Percentiles rank a stretch among this genome's conserved stretches.
phyloP scores from a whole-genome alignment of 2,329 filamentous ascomycete species.

The Hypoxylon rubiginosum region DNA sequence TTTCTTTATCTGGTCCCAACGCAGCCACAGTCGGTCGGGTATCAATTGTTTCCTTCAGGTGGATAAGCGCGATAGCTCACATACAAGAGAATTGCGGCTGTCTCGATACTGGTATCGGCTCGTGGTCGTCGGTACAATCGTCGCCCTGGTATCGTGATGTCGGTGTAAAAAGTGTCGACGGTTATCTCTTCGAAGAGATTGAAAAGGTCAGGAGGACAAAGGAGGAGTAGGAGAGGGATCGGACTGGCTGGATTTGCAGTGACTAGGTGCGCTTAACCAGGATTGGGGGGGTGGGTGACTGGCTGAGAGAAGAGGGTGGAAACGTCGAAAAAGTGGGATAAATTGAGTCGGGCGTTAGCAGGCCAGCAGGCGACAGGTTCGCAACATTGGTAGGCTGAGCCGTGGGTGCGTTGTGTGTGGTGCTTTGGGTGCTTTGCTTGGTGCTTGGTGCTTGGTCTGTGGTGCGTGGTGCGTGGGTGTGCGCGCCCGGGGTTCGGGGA shows the following conservation, averaged over 20 bases:
- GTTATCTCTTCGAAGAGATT: constrained; percentile 20
- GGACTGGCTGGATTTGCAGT: constrained; percentile 39
- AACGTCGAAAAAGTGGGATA: constrained; percentile 43
- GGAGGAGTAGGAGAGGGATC: constrained; percentile 33
- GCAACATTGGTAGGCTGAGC: constrained; percentile 11
- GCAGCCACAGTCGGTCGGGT: constrained; percentile 34
- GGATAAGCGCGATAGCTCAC: constrained; percentile 25
- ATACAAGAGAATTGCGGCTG: constrained; percentile 10
- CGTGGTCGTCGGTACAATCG: constrained; percentile 18
- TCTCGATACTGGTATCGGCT: constrained; percentile 13
- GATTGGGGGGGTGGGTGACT: constrained; percentile 35
- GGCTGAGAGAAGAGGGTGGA: constrained; percentile 40
- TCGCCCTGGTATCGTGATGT: background rate
- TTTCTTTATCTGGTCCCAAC: constrained; percentile 37
- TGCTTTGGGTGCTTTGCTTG: background rate
- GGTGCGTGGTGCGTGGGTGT: background rate
- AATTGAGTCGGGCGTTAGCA: constrained; percentile 40
- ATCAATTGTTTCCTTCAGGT: constrained; percentile 34
- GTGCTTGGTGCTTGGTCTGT: no score
- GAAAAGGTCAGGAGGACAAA: constrained; percentile 41
- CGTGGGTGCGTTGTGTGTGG: background rate
- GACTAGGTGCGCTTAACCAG: constrained; percentile 37
- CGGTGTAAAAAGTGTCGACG: constrained; percentile 27
- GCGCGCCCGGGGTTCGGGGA: constrained; percentile 1
- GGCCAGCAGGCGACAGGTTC: constrained; percentile 28